These are phyloP conservation scores for Phytophthora hybrid DNA, from an alignment of 352 stramenopile genomes.

Conservation along the genomic window DNA sequence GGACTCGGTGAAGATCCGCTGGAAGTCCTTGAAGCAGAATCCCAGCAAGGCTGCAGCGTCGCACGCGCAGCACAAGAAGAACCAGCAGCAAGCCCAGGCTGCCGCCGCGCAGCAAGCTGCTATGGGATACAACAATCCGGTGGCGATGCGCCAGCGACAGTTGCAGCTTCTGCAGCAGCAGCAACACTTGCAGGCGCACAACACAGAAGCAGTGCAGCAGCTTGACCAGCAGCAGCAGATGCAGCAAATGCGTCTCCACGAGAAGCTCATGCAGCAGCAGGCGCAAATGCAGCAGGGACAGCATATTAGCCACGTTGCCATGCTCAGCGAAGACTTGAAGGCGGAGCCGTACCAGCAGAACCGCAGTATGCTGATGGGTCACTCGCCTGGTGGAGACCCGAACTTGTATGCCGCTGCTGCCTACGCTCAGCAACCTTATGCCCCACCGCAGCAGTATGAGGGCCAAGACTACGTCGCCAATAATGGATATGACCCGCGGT, in stretches of 20 bases:
- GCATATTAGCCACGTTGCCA: conserved; percentile 53
- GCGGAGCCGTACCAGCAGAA: conserved; percentile 47
- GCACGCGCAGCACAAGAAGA: conserved; percentile 83
- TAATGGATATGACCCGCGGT: conserved; percentile 47
- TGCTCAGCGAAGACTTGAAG: conserved; percentile 51
- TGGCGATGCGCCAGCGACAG: conserved; percentile 73
- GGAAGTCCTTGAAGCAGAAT: conserved; percentile 91
- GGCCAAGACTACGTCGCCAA: conserved; percentile 39
- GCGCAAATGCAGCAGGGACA: conserved; percentile 70
- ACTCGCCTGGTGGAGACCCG: conserved; percentile 41
- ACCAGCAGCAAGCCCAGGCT: conserved; percentile 66
- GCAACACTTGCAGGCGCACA: conserved; percentile 69
- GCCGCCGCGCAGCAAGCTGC: conserved; percentile 49
- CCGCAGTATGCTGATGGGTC: conserved; percentile 39
- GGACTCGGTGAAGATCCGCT: conserved; percentile 95
- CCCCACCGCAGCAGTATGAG: conserved; percentile 43
- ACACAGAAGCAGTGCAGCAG: conserved; percentile 66
- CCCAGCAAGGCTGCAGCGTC: conserved; percentile 78
- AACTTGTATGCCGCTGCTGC: conserved; percentile 46
- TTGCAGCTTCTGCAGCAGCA: conserved; percentile 79
- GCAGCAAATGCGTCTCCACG: conserved; percentile 74
- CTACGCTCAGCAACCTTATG: conserved; percentile 46
- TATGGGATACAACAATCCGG: conserved; percentile 69
- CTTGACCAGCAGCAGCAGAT: conserved; percentile 82
- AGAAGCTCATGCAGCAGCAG: conserved; percentile 73